Evolutionary conservation across 2,329 filamentous ascomycete species (phyloP).

Genomic region (Pseudonectria buxi): DNA sequence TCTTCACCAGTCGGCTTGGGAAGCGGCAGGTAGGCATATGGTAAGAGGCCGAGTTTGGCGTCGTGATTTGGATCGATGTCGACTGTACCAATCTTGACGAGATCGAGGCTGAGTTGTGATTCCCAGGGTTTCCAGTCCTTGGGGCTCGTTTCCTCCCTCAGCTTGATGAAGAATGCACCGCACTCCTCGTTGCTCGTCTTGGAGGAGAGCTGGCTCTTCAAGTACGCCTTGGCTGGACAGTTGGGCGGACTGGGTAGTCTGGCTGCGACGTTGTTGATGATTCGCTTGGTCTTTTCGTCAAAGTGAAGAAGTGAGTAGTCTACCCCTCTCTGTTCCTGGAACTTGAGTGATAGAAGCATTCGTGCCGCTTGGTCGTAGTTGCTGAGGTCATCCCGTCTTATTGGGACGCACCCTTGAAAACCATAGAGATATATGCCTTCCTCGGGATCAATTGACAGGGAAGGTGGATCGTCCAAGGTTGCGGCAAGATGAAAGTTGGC

Average conservation of each 20-base stretch:
- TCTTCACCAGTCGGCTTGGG: slow-evolving; percentile 4
- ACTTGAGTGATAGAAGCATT: slow-evolving; percentile 16
- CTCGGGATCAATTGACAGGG: not conserved
- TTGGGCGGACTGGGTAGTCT: slow-evolving; percentile 2
- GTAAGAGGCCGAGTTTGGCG: slow-evolving; percentile 2
- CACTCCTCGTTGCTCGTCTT: slow-evolving; percentile 4
- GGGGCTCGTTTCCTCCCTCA: slow-evolving; percentile 1
- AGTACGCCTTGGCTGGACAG: slow-evolving; percentile 2
- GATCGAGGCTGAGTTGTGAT: slow-evolving; percentile 9
- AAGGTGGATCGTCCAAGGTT: not conserved
- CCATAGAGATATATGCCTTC: slow-evolving; percentile 19
- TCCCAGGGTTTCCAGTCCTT: slow-evolving; percentile 15
- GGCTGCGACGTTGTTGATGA: slow-evolving; percentile 3
- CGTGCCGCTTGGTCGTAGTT: slow-evolving; percentile 16
- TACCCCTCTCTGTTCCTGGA: not conserved
- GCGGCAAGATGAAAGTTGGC: too few species aligned
- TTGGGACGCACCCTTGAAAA: slow-evolving; percentile 26
- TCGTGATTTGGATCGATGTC: slow-evolving; percentile 3
- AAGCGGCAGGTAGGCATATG: slow-evolving; percentile 17
- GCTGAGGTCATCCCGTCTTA: slow-evolving; percentile 13
- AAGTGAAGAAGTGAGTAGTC: slow-evolving; percentile 9
- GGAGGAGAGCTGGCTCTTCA: slow-evolving; percentile 5
- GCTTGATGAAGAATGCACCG: slow-evolving; percentile 18
- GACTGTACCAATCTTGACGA: slow-evolving; percentile 9
- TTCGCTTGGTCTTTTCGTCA: not conserved